These are phyloP conservation scores for Backusella westeae DNA, from an alignment of 192 early-diverging fungal species.

Conservation along the genomic window DNA sequence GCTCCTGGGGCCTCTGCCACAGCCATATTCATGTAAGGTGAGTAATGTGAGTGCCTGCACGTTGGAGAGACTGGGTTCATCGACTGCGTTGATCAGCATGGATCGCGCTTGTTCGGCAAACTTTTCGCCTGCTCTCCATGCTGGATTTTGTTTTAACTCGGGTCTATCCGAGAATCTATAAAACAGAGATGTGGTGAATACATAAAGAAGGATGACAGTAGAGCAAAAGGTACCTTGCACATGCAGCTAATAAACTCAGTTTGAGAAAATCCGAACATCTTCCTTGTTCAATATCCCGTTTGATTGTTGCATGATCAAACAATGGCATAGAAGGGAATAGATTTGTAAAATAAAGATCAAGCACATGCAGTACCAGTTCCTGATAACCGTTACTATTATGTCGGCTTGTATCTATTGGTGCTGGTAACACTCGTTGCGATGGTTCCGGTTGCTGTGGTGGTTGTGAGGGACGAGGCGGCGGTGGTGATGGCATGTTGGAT, in stretches of 20 bases:
- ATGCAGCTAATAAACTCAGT: slow-evolving; percentile 41
- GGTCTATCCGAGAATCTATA: slow-evolving; percentile 46
- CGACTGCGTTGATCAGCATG: slow-evolving; percentile 39
- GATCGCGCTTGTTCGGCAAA: slow-evolving; percentile 46
- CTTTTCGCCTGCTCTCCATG: slow-evolving; percentile 51
- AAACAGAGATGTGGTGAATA: neutral
- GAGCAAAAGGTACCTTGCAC: slow-evolving; percentile 36
- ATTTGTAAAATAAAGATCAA: slow-evolving; percentile 46
- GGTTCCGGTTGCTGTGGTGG: neutral
- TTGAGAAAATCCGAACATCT: slow-evolving; percentile 46
- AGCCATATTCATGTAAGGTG: slow-evolving; percentile 50
- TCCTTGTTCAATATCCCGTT: slow-evolving; percentile 38
- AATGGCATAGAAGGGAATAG: slow-evolving; percentile 44
- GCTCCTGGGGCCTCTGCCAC: slow-evolving; percentile 47
- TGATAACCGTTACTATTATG: neutral
- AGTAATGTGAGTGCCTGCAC: slow-evolving; percentile 50
- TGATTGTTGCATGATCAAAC: slow-evolving; percentile 48
- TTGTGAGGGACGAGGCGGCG: neutral
- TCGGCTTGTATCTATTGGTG: neutral
- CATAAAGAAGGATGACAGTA: neutral
- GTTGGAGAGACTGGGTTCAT: slow-evolving; percentile 43
- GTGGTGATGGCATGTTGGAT: neutral
- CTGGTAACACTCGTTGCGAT: neutral
- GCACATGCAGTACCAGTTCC: slow-evolving; percentile 47
- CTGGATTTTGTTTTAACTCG: slow-evolving; percentile 43